Conservation (phyloP, 805 yeast species). For the Cyberlindnera mycetangii region DNA sequence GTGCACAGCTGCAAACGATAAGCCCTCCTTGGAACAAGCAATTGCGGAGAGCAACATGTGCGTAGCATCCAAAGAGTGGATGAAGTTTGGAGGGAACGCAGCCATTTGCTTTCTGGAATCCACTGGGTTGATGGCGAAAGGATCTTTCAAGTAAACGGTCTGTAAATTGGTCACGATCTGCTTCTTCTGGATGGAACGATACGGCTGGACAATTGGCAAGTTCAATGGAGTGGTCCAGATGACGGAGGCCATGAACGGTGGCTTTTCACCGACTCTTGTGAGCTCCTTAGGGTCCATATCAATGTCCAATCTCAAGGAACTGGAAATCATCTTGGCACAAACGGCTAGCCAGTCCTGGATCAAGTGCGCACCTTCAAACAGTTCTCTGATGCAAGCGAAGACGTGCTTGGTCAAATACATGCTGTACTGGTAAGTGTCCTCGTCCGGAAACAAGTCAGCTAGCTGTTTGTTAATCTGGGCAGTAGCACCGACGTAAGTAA, state of each 20-base stretch:
- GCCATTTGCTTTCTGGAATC: conserved; percentile 86
- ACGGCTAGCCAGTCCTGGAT: conserved; percentile 96
- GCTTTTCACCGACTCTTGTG: conserved; percentile 43
- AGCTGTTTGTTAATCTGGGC: conserved; percentile 83
- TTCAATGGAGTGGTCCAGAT: conserved; percentile 98
- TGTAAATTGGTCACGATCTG: conserved; percentile 82
- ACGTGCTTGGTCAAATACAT: conserved; percentile 75
- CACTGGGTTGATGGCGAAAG: conserved; percentile 78
- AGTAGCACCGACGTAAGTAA: conserved; percentile 89
- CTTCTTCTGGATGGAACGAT: conserved; percentile 63
- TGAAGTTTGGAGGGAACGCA: conserved; percentile 94
- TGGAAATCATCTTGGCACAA: conserved; percentile 76
- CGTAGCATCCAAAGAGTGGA: conserved; percentile 94
- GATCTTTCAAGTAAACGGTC: conserved; percentile 83
- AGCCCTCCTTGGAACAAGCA: conserved; percentile 59
- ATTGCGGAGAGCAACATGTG: conserved; percentile 92
- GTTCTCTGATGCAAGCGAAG: conserved; percentile 76
- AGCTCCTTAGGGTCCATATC: conserved; percentile 37
- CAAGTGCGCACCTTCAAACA: conserved; percentile 87
- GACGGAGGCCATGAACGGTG: conserved; percentile 77
- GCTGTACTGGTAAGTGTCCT: conserved; percentile 45
- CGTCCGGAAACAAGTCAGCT: conserved; percentile 52
- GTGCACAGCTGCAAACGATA: conserved; percentile 91
- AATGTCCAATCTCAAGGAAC: conserved; percentile 68
- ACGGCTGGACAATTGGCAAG: conserved; percentile 96